Base-by-base conservation (phyloP, 768 basidiomycete genomes). In the Rossbeevera mucosa region DNA sequence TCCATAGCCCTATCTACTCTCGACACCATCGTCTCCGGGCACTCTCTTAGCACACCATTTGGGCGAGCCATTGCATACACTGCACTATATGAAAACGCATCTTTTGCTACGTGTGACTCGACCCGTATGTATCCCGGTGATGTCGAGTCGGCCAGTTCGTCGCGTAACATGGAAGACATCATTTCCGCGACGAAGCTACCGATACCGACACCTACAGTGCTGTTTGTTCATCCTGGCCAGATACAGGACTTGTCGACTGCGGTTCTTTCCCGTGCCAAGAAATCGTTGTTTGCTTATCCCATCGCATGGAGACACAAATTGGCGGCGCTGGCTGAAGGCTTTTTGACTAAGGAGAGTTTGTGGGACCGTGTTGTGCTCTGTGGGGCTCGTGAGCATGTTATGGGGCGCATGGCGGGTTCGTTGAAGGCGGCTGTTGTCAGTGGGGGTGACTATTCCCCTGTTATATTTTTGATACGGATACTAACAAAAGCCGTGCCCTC, bases 311-410 rank as follows among this genome's bases (percentile, higher is more conserved):
- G 88, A 28, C 94, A 94, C 69, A 95, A 95, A 65, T 55, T 82
- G 16, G 76, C 84, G 0, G 80, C 76, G 3, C 68, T 94, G 4
- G 63, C 69, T 0, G 86, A 90, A 51, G 94, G 94, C 5, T 88
- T 84, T 58, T 57, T 92, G 36, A 84, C 80, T 14, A 85, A 85
- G 62, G 83, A 87, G 52, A 86, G 87, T 52, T 65, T 91, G n/a
- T 92, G 90, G 86, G 93, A 96, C 64, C 79, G 85, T 48, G 70
- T 86, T 11, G 80, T 91, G 25, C 88, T 91, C 65, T 83, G 85
- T 51, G 68, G 71, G 11, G 85, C 90, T 11, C 77, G 94, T 21
- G 75, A 74, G 33, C 64, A 72, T 56, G 75, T 82, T 25, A 63
- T 89, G 53, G 82, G 86, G 51, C 77, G 81, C 13, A 76, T 78